phyloP scores from a whole-genome alignment of 1,139 yeast species.

The Geotrichum citri-aurantii region DNA sequence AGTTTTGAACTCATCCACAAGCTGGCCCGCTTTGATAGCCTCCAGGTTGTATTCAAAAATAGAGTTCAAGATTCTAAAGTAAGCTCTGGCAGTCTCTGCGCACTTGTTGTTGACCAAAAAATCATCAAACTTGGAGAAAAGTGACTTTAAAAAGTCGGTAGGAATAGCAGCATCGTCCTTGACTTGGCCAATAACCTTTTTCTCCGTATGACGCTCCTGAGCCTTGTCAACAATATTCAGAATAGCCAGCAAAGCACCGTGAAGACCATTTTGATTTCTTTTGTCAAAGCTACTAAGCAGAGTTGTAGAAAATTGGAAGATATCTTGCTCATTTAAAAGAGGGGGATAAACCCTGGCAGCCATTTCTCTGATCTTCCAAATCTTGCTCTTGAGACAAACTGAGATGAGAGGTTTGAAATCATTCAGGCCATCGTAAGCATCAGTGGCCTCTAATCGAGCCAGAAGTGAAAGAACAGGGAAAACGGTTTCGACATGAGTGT shows the following conservation, averaged over 20 bases:
- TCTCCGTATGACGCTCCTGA: slow-evolving; percentile 10
- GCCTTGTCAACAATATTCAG: slow-evolving; percentile 13
- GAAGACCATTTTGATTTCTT: slow-evolving; percentile 43
- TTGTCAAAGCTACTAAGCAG: slow-evolving; percentile 18
- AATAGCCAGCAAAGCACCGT: slow-evolving; percentile 53
- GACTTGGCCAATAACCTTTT: slow-evolving; percentile 3
- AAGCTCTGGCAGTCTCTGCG: slow-evolving; percentile 38
- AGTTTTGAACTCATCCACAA: slow-evolving; percentile 6
- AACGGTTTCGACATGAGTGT: slow-evolving; percentile 46
- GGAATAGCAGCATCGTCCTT: slow-evolving; percentile 11
- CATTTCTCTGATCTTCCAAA: slow-evolving; percentile 85
- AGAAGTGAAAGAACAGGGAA: slow-evolving; percentile 73
- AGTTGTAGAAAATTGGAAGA: slow-evolving; percentile 25
- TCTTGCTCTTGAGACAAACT: slow-evolving; percentile 44
- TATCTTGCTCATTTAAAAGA: slow-evolving; percentile 37
- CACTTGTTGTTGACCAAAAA: slow-evolving; percentile 31
- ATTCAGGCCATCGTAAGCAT: slow-evolving; percentile 47
- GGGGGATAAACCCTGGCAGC: slow-evolving; percentile 67
- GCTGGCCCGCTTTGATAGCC: background rate
- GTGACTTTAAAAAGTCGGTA: slow-evolving; percentile 16
- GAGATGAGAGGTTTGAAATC: slow-evolving; percentile 47
- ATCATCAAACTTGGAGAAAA: slow-evolving; percentile 24
- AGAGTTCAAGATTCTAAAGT: slow-evolving; percentile 33
- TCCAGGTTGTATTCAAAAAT: slow-evolving; percentile 3
- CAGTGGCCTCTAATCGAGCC: slow-evolving; percentile 57